Percentiles rank a stretch among this genome's conserved stretches.
These are phyloP conservation scores for Globisporangium megalacanthum DNA, from an alignment of 352 stramenopile genomes.

Conservation along the genomic window DNA sequence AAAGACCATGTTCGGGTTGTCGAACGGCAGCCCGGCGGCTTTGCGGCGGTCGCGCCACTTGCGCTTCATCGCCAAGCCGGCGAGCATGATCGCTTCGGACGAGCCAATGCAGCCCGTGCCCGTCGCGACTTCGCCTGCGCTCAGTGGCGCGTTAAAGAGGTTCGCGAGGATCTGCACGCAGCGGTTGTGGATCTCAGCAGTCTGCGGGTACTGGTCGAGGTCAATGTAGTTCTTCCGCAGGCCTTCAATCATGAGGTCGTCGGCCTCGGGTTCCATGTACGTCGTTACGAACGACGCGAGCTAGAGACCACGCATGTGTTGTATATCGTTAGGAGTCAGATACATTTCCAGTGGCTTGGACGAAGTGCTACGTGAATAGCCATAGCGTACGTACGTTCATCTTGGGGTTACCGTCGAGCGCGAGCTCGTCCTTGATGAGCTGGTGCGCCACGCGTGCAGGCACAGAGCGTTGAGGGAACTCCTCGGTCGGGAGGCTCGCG, in stretches of 20 bases:
- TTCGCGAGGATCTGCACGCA: slow-evolving; percentile 91
- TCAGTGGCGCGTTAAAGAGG: slow-evolving; percentile 81
- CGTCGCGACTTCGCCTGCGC: slow-evolving; percentile 45
- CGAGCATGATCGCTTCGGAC: slow-evolving; percentile 91
- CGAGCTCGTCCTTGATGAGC: slow-evolving; percentile 87
- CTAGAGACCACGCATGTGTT: slow-evolving; percentile 11
- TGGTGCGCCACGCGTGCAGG: slow-evolving; percentile 78
- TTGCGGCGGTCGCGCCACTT: slow-evolving; percentile 85
- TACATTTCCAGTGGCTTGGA: too few relatives aligned
- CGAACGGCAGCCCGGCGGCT: slow-evolving; percentile 62
- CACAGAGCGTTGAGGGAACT: slow-evolving; percentile 62
- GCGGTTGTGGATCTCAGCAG: slow-evolving; percentile 91
- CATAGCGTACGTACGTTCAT: slow-evolving; percentile 64
- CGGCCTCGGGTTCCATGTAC: slow-evolving; percentile 89
- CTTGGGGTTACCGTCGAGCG: slow-evolving; percentile 86
- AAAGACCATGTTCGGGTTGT: slow-evolving; percentile 92
- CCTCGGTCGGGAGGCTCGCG: slow-evolving; percentile 47
- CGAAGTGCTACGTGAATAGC: not conserved
- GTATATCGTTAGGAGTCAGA: too few relatives aligned
- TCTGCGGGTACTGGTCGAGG: slow-evolving; percentile 90
- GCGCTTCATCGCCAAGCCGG: slow-evolving; percentile 89
- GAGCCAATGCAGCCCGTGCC: slow-evolving; percentile 90
- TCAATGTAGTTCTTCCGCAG: slow-evolving; percentile 92
- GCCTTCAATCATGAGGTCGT: slow-evolving; percentile 87
- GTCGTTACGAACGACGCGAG: slow-evolving; percentile 90